Conservation (phyloP, 139 green algal species). For the Chlorella vulgaris region DNA sequence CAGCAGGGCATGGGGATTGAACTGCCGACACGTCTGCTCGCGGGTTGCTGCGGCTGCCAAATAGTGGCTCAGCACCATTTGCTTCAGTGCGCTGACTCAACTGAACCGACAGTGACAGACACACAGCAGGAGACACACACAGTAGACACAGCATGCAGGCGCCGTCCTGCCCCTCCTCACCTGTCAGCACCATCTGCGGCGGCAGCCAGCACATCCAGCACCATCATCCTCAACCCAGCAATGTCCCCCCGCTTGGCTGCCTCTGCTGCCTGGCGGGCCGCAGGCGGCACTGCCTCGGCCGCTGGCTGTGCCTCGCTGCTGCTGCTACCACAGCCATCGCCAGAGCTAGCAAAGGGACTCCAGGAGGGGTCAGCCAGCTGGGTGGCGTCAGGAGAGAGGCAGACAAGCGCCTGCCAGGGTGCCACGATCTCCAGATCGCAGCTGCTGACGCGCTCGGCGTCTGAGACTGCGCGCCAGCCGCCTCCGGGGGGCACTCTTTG, state of each 20-base stretch:
- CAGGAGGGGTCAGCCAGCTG: slow-evolving; percentile 70
- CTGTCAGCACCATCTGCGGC: slow-evolving; percentile 56
- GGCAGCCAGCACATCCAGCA: slow-evolving; percentile 63
- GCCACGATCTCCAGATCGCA: slow-evolving; percentile 59
- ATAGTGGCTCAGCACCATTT: no score
- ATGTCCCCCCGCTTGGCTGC: slow-evolving; percentile 58
- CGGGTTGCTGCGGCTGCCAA: no score
- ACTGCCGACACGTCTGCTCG: no score
- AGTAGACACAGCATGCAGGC: no score
- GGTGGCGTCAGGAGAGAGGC: slow-evolving; percentile 74
- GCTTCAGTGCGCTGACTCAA: no score
- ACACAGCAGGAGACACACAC: no score
- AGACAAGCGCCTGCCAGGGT: slow-evolving; percentile 53
- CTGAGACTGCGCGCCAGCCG: slow-evolving; percentile 1
- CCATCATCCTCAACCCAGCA: slow-evolving; percentile 54
- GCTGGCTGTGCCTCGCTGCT: not conserved
- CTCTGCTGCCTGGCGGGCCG: not conserved
- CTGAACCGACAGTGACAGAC: no score
- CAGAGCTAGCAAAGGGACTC: slow-evolving; percentile 28
- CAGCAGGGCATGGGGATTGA: no score
- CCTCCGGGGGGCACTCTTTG: no score
- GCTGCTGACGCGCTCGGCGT: slow-evolving; percentile 1
- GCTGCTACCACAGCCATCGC: not conserved
- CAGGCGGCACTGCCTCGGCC: not conserved
- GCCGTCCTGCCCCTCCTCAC: not conserved